phyloP scores from a whole-genome alignment of 306 rosid species.

The Luffa aegyptiaca region DNA sequence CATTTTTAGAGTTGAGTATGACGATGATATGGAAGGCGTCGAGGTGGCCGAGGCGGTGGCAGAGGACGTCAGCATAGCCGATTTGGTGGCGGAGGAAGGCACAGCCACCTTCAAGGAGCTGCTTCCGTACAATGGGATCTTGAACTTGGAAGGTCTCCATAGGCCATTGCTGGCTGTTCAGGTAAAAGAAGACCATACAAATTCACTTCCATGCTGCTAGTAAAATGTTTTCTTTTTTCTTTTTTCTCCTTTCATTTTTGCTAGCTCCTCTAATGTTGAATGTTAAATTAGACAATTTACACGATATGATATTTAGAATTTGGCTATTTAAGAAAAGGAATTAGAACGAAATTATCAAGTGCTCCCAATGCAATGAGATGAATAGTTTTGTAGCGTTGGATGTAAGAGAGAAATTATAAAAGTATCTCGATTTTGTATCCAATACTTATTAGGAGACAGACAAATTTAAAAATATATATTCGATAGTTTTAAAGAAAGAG shows the following conservation, averaged over 20 bases:
- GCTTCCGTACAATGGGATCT: constrained; percentile 49
- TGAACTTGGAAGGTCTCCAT: constrained; percentile 78
- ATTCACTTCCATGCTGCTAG: not conserved
- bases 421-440: too few species aligned
- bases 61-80: constrained; percentile 40
- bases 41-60: constrained; percentile 60
- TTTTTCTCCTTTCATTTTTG: not conserved
- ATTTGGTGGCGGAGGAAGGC: constrained; percentile 60
- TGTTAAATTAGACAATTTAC: too few species aligned
- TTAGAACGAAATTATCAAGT: too few species aligned
- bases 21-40: constrained; percentile 55
- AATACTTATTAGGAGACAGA: too few species aligned
- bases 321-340: too few species aligned
- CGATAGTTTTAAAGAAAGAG: too few species aligned
- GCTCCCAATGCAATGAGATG: too few species aligned
- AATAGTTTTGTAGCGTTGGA: too few species aligned
- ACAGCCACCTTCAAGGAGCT: constrained; percentile 42
- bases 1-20: constrained; percentile 65
- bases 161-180: constrained; percentile 71
- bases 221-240: not conserved
- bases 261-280: too few species aligned
- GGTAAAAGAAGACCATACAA: constrained; percentile 26
- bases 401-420: too few species aligned
- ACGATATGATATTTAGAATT: too few species aligned
- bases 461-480: too few species aligned